Evolutionary conservation across 2,329 filamentous ascomycete species (phyloP), one percentile per base, ranked within the genome.

Genomic region (Penicillium brasilianum): DNA sequence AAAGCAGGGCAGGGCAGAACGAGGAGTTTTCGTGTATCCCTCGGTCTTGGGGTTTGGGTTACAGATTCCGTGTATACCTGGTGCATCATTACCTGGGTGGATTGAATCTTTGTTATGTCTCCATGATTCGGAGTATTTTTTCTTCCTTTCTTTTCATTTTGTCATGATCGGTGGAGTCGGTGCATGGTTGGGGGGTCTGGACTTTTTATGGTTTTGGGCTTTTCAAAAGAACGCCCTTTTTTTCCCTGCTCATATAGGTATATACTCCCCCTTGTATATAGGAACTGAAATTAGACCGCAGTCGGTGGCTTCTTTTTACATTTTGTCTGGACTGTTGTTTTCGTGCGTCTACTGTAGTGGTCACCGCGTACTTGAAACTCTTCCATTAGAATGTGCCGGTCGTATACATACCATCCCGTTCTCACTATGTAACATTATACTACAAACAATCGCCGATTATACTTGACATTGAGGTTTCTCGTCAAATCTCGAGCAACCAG

Each of bases 401-500:
- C 7, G 16, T n/a, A 3, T 48, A 48, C 25, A n/a, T 10, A 14
- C 44, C 30, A 16, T n/a, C 28, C 28, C 25, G 9, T 22, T 30
- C 44, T 48, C 8, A 8, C 46, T 34, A 18, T 20, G 46, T 14
- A 13, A 50, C 28, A 50, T n/a, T 50, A 50, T 50, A 50, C 28
- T 32, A 32, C 46, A 48, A n/a, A 18, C n/a, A 34, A 34, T 20
- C 4, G 30, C 1, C 9, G 28, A 10, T 43, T 56, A 57, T 61
- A n/a, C 14, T 61, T 66, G 5, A 43, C 49, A 28, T 65, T 49
- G 57, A 79, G 65, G 5, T 69, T 73, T n/a, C 71, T 71, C 2
- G 74, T 72, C n/a, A 80, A 57, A 20, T 75, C 72, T 2, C 71
- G 74, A 28, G 78, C 79, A 10, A 77, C 77, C 44, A 76, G 64